Evolutionary conservation across 371 early-diverging fungal species (phyloP).

Genomic region (Rhizomucor pusillus): DNA sequence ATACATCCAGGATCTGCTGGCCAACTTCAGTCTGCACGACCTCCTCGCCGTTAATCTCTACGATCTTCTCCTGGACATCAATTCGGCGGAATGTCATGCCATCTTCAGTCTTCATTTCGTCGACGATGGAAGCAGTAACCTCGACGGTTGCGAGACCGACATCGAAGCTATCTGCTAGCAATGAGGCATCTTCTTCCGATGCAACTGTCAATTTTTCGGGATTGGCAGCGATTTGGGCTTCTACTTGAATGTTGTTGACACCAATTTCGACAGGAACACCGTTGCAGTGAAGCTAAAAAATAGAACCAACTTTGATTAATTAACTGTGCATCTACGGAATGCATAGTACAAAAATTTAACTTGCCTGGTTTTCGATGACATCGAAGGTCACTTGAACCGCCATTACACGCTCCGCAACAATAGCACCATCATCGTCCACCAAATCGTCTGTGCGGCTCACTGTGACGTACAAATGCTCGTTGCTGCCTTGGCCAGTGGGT

Average conservation of each 20-base stretch:
- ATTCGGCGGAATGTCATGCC: slow-evolving; percentile 56
- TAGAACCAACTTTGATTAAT: not conserved
- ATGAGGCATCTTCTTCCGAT: slow-evolving; percentile 50
- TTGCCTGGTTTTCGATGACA: slow-evolving; percentile 56
- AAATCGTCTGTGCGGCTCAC: slow-evolving; percentile 72
- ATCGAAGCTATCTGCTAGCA: slow-evolving; percentile 57
- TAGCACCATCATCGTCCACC: slow-evolving; percentile 60
- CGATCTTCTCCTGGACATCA: slow-evolving; percentile 57
- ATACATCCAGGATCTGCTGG: slow-evolving; percentile 69
- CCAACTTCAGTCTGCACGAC: slow-evolving; percentile 69
- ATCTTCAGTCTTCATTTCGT: slow-evolving; percentile 54
- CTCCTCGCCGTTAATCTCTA: slow-evolving; percentile 67
- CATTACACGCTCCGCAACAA: slow-evolving; percentile 65
- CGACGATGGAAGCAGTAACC: slow-evolving; percentile 56
- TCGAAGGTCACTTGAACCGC: slow-evolving; percentile 70
- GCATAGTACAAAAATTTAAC: too few species aligned
- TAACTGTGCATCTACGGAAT: too few species aligned
- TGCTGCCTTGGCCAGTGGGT: slow-evolving; percentile 25
- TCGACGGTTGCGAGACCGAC: slow-evolving; percentile 69
- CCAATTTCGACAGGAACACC: slow-evolving; percentile 59
- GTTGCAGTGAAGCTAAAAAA: slow-evolving; percentile 50
- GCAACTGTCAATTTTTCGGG: slow-evolving; percentile 43
- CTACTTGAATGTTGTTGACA: slow-evolving; percentile 55
- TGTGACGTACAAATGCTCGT: slow-evolving; percentile 54
- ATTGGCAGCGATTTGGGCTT: slow-evolving; percentile 55